phyloP scores from a whole-genome alignment of 164 flowering plant genomes.

The Hamamelis virginiana region DNA sequence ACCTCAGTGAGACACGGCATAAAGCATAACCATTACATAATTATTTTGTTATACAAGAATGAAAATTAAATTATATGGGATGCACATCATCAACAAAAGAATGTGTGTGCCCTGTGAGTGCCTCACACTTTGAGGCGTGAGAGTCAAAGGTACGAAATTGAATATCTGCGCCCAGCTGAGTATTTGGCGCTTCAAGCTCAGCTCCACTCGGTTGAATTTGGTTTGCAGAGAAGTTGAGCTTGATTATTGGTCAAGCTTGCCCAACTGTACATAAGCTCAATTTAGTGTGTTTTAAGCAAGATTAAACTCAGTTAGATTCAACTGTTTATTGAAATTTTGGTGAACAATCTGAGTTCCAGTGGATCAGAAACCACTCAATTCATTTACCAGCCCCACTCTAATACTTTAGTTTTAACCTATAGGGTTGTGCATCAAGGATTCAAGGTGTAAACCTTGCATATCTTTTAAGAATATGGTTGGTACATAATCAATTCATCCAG shows the following conservation, averaged over 20 bases:
- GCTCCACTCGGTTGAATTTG: not conserved
- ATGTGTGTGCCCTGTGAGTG: not conserved
- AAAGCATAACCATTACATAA: too few relatives aligned
- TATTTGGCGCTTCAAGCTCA: not conserved
- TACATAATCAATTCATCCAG: not conserved
- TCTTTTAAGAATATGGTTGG: not conserved
- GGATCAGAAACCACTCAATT: too few relatives aligned
- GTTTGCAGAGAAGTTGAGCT: not conserved
- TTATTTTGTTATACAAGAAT: too few relatives aligned
- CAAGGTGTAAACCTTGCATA: not conserved
- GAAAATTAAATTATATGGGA: too few relatives aligned
- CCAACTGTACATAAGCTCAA: not conserved
- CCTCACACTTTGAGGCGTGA: not conserved
- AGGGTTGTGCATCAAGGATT: not conserved
- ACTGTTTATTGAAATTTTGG: not conserved
- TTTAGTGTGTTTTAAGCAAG: not conserved
- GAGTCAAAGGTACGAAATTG: not conserved
- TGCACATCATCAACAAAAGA: too few relatives aligned
- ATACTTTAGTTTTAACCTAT: too few relatives aligned
- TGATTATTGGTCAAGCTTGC: not conserved
- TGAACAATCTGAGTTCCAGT: not conserved
- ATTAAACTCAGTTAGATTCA: too few relatives aligned
- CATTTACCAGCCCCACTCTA: not conserved
- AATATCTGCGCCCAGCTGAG: not conserved
- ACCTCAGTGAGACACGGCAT: too few relatives aligned